phyloP scores from a whole-genome alignment of 2,329 filamentous ascomycete genomes.

The Arthrinium puccinioides region DNA sequence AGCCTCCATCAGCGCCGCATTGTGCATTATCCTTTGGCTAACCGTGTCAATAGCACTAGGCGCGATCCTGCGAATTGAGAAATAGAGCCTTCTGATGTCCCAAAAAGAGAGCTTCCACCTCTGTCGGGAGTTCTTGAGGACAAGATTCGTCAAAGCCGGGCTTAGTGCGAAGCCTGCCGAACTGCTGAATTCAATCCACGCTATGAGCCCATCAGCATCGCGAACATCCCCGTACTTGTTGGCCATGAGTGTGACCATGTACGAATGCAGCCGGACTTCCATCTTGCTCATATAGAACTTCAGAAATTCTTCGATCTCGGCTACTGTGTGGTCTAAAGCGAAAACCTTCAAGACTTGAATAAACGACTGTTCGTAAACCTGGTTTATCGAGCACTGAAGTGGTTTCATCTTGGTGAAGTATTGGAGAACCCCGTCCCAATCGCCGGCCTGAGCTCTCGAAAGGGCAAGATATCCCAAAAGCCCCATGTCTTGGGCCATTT shows the following conservation, averaged over 20 bases:
- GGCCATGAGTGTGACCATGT: conserved; percentile 33
- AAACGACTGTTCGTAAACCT: conserved; percentile 24
- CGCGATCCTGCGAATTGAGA: conserved; percentile 23
- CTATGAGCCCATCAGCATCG: conserved; percentile 28
- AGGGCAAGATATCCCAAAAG: conserved; percentile 28
- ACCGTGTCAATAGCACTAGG: conserved; percentile 26
- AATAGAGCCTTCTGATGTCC: conserved; percentile 26
- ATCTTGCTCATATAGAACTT: conserved; percentile 27
- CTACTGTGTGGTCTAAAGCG: conserved; percentile 27
- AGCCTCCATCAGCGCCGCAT: conserved; percentile 16
- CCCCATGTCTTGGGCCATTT: conserved; percentile 21
- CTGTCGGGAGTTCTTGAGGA: conserved; percentile 28
- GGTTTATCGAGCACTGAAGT: conserved; percentile 5
- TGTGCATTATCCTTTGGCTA: conserved; percentile 30
- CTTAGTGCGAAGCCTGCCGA: conserved; percentile 26
- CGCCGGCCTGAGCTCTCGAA: conserved; percentile 27
- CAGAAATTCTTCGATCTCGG: conserved; percentile 32
- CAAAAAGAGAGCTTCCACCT: conserved; percentile 29
- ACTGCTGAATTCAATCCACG: conserved; percentile 33
- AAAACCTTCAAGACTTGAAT: conserved; percentile 31
- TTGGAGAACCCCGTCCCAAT: conserved; percentile 31
- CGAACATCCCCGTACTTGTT: conserved; percentile 32
- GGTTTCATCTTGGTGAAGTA: conserved; percentile 21
- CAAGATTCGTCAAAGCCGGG: conserved; percentile 29
- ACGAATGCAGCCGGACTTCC: conserved; percentile 25